These are phyloP conservation scores for Termitomyces sp. DNA, from an alignment of 768 basidiomycete genomes.

Conservation along the genomic window DNA sequence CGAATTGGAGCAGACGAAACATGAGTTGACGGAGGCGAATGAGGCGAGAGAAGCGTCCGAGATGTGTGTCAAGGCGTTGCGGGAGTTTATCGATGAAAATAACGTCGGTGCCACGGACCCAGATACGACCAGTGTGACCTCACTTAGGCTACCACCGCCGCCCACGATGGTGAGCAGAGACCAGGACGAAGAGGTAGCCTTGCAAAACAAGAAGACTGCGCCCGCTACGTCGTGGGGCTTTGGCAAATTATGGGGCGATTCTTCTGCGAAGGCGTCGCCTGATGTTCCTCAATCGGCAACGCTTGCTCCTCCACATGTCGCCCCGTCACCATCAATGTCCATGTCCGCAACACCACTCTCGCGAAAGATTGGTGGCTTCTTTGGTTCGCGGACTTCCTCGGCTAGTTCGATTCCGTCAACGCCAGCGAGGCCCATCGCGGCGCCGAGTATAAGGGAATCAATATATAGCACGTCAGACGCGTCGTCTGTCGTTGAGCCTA, in stretches of 20 bases:
- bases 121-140: constrained; percentile 14
- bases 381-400: constrained; percentile 43
- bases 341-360: constrained; percentile 43
- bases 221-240: constrained; percentile 52
- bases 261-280: constrained; percentile 23
- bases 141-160: constrained; percentile 38
- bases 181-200: constrained; percentile 34
- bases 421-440: constrained; percentile 21
- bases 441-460: constrained; percentile 31
- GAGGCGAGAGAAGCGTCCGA: constrained; percentile 90
- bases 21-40: constrained; percentile 70
- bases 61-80: constrained; percentile 74
- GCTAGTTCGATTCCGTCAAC: constrained; percentile 18
- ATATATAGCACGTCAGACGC: constrained; percentile 54
- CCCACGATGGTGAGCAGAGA: constrained; percentile 37
- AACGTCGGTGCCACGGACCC: constrained; percentile 45
- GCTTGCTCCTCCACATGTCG: constrained; percentile 23
- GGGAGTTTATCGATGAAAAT: constrained; percentile 79
- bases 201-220: constrained; percentile 25
- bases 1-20: constrained; percentile 60
- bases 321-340: constrained; percentile 26
- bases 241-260: constrained; percentile 60
- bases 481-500: constrained; percentile 57
- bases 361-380: constrained; percentile 70
- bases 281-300: constrained; percentile 22